phyloP scores from a whole-genome alignment of 1,284 basidiomycete species.

The Porphyrellus sp. region DNA sequence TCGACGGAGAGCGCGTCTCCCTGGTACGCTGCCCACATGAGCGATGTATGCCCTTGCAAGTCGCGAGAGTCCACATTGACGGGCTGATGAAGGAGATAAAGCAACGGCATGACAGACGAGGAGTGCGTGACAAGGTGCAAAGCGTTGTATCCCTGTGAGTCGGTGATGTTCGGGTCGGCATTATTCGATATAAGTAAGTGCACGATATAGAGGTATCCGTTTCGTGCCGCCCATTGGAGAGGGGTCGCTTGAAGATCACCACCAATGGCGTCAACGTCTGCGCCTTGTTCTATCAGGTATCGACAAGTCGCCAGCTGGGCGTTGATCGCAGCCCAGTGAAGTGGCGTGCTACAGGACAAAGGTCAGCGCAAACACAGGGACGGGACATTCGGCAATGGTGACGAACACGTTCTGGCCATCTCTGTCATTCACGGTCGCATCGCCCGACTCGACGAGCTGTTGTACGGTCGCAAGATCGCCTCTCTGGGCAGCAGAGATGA shows the following conservation, averaged over 20 bases:
- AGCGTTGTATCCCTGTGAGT: conserved; percentile 96
- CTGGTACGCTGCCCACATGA: conserved; percentile 99
- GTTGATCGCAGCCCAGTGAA: conserved; percentile 98
- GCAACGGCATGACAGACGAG: conserved; percentile 88
- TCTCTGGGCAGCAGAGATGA: conserved; percentile 85
- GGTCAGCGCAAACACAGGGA: conserved; percentile 7
- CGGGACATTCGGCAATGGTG: not conserved
- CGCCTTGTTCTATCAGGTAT: conserved; percentile 88
- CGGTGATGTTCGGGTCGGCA: conserved; percentile 88
- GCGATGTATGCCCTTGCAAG: conserved; percentile 87
- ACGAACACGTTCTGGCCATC: conserved; percentile 81
- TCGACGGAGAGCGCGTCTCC: conserved; percentile 96
- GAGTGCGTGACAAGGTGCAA: conserved; percentile 95
- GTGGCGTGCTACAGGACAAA: conserved; percentile 55
- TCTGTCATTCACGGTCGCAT: conserved; percentile 73
- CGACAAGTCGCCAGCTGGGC: conserved; percentile 78
- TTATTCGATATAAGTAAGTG: conserved; percentile 86
- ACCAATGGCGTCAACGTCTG: conserved; percentile 90
- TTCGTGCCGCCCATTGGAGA: conserved; percentile 96
- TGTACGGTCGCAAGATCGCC: conserved; percentile 75
- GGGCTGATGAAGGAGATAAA: conserved; percentile 91
- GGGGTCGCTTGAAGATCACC: conserved; percentile 96
- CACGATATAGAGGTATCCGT: conserved; percentile 93
- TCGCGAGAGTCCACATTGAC: conserved; percentile 87
- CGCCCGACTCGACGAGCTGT: conserved; percentile 69